Conservation (phyloP, 495 filamentous ascomycete species). For the Daldinia loculata region DNA sequence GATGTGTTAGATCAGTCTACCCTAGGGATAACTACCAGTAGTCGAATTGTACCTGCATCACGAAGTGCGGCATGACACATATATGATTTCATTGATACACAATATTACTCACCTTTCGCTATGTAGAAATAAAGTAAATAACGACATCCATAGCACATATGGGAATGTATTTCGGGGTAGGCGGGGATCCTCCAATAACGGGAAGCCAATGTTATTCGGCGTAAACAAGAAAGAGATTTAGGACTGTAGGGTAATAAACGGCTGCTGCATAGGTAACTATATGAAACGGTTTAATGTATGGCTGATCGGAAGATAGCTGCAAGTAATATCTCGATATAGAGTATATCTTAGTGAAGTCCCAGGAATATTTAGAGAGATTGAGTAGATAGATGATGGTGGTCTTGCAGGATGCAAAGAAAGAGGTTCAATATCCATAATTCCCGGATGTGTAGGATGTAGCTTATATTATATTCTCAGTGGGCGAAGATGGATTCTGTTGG, state of each 20-base stretch:
- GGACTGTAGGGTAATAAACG: constrained; percentile 1
- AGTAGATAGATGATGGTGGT: constrained; percentile 12
- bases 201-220: constrained; percentile 3
- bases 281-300: constrained; percentile 26
- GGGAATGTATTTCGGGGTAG: background rate
- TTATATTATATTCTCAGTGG: background rate
- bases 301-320: constrained; percentile 16
- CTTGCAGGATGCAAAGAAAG: constrained; percentile 18
- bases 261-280: background rate
- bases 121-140: background rate
- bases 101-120: constrained; percentile 6
- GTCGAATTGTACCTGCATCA: constrained; percentile 20
- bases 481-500: background rate
- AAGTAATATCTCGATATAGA: constrained; percentile 16
- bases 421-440: background rate
- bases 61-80: constrained; percentile 31
- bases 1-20: background rate
- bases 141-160: background rate
- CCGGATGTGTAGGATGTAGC: background rate
- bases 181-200: constrained; percentile 2
- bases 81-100: constrained; percentile 33
- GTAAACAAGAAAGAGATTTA: background rate
- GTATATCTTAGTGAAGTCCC: constrained; percentile 7
- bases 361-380: constrained; percentile 8
- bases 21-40: constrained; percentile 3